These are phyloP conservation scores for Penicillium nordicum DNA, from an alignment of 2,329 filamentous ascomycete species.

Conservation along the genomic window DNA sequence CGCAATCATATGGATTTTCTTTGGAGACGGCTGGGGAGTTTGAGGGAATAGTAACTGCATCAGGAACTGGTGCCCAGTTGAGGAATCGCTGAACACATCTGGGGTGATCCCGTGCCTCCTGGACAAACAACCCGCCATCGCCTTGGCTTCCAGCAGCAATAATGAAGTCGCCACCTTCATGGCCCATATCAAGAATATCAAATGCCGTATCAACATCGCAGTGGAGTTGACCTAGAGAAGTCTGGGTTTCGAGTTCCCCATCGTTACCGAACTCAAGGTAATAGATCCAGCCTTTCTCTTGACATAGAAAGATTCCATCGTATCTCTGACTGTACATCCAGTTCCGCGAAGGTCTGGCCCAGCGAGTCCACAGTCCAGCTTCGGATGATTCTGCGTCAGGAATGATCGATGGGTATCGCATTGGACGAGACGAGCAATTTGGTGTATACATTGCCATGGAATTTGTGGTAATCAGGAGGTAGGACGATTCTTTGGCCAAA, in stretches of 20 bases:
- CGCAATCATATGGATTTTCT: conserved; percentile 36
- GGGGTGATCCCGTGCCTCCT: conserved; percentile 56
- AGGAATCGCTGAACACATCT: conserved; percentile 60
- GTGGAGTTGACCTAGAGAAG: conserved; percentile 62
- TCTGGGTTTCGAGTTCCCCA: conserved; percentile 53
- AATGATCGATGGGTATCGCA: conserved; percentile 29
- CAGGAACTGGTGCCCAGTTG: conserved; percentile 56
- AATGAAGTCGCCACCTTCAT: conserved; percentile 69
- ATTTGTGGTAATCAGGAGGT: conserved; percentile 63
- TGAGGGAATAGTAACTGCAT: conserved; percentile 39
- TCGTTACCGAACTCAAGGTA: conserved; percentile 65
- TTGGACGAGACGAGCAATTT: conserved; percentile 33
- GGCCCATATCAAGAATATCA: conserved; percentile 62
- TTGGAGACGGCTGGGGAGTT: conserved; percentile 11
- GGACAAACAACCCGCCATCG: conserved; percentile 71
- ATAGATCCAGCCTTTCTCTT: conserved; percentile 79
- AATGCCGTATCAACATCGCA: conserved; percentile 80
- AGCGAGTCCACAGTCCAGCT: conserved; percentile 72
- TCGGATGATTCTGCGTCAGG: conserved; percentile 24
- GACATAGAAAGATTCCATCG: conserved; percentile 79
- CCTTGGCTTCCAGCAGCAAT: conserved; percentile 76
- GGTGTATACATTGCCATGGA: conserved; percentile 52
- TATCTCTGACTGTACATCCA: conserved; percentile 59
- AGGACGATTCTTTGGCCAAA: conserved; percentile 66
- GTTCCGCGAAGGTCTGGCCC: conserved; percentile 73